phyloP scores from a whole-genome alignment of 371 early-diverging fungal genomes.

The Choanephora cucurbitarum region DNA sequence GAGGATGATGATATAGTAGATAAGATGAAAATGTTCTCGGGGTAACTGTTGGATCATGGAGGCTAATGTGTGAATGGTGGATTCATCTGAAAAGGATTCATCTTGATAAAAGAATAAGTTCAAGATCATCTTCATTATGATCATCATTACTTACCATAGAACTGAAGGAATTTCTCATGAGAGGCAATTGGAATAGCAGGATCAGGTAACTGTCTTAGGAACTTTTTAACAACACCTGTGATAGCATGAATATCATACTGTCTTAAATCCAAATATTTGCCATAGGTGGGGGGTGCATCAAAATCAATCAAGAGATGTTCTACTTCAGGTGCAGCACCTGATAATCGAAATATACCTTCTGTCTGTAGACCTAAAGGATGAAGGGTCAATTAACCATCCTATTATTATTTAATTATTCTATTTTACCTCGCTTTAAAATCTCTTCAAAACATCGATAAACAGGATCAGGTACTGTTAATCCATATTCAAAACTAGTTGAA shows the following conservation, averaged over 20 bases:
- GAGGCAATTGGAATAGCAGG: conserved; percentile 38
- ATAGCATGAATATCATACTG: conserved; percentile 47
- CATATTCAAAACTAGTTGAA: conserved; percentile 22
- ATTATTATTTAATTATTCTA: no score
- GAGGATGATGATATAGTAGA: conserved; percentile 34
- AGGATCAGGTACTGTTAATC: conserved; percentile 39
- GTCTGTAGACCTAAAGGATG: conserved; percentile 38
- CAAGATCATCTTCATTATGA: background rate
- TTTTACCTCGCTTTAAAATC: conserved; percentile 44
- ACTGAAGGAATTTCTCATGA: conserved; percentile 34
- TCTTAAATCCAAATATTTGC: conserved; percentile 40
- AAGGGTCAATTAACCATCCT: no score
- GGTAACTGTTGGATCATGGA: conserved; percentile 32
- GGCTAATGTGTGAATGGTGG: conserved; percentile 13
- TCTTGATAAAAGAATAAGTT: conserved; percentile 3
- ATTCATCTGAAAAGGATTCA: conserved; percentile 5
- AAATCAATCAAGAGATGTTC: conserved; percentile 36
- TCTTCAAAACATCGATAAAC: conserved; percentile 45
- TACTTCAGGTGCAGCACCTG: conserved; percentile 50
- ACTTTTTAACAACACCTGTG: conserved; percentile 46
- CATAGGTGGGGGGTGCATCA: conserved; percentile 42
- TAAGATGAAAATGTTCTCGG: conserved; percentile 34
- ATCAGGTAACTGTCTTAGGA: conserved; percentile 41
- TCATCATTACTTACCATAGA: conserved; percentile 31
- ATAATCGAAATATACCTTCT: conserved; percentile 51